Evolutionary conservation across 2,329 filamentous ascomycete species (phyloP).

Genomic region (Cladobotryum protrusum): DNA sequence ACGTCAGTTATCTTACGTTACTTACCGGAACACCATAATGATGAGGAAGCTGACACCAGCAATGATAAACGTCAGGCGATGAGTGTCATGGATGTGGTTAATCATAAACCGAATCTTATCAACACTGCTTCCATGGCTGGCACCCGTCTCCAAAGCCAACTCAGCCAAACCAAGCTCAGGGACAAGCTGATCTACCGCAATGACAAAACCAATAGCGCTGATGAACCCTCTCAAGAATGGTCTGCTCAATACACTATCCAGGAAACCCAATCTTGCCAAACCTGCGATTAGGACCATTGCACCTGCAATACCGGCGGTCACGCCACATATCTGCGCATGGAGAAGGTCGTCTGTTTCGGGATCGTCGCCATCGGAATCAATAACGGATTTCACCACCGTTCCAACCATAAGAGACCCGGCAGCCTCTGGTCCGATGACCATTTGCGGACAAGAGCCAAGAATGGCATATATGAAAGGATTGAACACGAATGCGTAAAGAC

Average conservation of each 20-base stretch:
- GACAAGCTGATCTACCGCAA: constrained; percentile 89
- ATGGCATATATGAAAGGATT: constrained; percentile 87
- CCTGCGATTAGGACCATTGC: constrained; percentile 85
- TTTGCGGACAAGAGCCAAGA: constrained; percentile 83
- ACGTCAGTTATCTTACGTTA: too few species aligned
- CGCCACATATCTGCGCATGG: constrained; percentile 79
- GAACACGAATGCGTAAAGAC: constrained; percentile 89
- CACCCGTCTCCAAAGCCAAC: constrained; percentile 56
- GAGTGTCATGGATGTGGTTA: constrained; percentile 57
- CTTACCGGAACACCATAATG: constrained; percentile 84
- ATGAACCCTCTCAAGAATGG: constrained; percentile 95
- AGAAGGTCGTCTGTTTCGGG: constrained; percentile 59
- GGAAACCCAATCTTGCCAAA: constrained; percentile 76
- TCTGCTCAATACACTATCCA: constrained; percentile 88
- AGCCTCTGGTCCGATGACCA: constrained; percentile 92
- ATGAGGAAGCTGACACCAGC: constrained; percentile 74
- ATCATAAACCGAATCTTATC: constrained; percentile 80
- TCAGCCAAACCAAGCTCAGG: constrained; percentile 76
- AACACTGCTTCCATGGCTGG: constrained; percentile 77
- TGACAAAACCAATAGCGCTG: constrained; percentile 92
- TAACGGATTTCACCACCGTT: constrained; percentile 72
- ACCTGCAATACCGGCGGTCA: constrained; percentile 82
- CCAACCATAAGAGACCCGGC: constrained; percentile 88
- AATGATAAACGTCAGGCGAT: constrained; percentile 69
- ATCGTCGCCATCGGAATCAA: constrained; percentile 56